Conservation (phyloP, 176 grass and related monocot species). For the Saccharum officinarum region DNA sequence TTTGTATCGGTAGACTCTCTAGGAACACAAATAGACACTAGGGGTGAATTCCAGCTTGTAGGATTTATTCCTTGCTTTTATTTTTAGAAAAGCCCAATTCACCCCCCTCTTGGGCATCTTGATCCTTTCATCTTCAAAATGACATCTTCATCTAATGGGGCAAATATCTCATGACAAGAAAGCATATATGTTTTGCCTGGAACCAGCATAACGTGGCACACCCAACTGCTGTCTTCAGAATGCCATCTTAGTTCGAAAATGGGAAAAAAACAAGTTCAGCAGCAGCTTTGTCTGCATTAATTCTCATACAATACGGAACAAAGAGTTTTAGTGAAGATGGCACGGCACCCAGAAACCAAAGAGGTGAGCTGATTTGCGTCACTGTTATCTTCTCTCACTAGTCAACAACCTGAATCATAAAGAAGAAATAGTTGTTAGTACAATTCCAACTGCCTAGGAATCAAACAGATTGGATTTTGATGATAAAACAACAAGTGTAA, state of each 20-base stretch:
- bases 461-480: neutral
- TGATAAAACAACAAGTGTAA: neutral
- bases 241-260: neutral
- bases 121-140: neutral
- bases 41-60: no score
- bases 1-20: no score
- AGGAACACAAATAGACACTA: no score
- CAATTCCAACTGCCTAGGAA: neutral
- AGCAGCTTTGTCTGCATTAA: neutral
- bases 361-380: neutral
- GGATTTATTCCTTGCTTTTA: no score
- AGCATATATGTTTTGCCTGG: neutral
- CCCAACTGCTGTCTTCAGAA: neutral
- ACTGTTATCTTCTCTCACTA: neutral
- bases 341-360: neutral
- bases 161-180: neutral
- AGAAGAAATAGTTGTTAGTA: neutral
- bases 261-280: neutral
- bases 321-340: neutral
- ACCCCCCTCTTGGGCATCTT: no score
- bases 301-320: neutral
- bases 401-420: neutral
- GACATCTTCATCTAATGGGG: neutral
- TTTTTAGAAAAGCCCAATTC: no score
- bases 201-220: neutral